Percentiles rank a stretch among this genome's conserved stretches.
These are phyloP conservation scores for Pseudogymnoascus sp. DNA, from an alignment of 2,329 filamentous ascomycete species.

Conservation along the genomic window DNA sequence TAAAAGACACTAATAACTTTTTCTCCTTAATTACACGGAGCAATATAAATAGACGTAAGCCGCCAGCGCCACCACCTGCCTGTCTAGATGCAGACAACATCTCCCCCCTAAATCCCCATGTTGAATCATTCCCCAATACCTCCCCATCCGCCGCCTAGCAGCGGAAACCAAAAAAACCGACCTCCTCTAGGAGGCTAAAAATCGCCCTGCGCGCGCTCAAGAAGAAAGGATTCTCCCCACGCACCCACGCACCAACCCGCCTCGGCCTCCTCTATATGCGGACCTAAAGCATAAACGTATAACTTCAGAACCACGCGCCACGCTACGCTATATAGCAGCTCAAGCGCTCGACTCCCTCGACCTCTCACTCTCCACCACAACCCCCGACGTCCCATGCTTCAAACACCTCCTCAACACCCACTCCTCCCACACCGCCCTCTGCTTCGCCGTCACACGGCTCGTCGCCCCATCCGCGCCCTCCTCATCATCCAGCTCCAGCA, in stretches of 20 bases:
- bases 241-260: background rate
- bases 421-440: slow-evolving; percentile 49
- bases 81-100: background rate
- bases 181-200: background rate
- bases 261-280: background rate
- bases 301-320: background rate
- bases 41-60: background rate
- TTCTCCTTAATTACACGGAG: slow-evolving; percentile 3
- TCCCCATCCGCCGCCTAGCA: background rate
- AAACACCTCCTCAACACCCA: slow-evolving; percentile 44
- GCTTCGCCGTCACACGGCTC: slow-evolving; percentile 36
- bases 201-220: background rate
- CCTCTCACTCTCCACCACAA: background rate
- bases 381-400: slow-evolving; percentile 15
- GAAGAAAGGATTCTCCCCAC: background rate
- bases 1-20: background rate
- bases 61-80: background rate
- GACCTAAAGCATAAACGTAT: slow-evolving; percentile 2
- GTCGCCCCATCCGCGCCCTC: slow-evolving; percentile 42
- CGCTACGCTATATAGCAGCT: background rate
- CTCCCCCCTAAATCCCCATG: background rate
- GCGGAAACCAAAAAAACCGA: background rate
- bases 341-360: background rate
- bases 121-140: background rate
- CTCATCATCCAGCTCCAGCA: slow-evolving; percentile 27